Evolutionary conservation across 768 basidiomycete genomes (phyloP).

Genomic region (Boletus rubropictus): DNA sequence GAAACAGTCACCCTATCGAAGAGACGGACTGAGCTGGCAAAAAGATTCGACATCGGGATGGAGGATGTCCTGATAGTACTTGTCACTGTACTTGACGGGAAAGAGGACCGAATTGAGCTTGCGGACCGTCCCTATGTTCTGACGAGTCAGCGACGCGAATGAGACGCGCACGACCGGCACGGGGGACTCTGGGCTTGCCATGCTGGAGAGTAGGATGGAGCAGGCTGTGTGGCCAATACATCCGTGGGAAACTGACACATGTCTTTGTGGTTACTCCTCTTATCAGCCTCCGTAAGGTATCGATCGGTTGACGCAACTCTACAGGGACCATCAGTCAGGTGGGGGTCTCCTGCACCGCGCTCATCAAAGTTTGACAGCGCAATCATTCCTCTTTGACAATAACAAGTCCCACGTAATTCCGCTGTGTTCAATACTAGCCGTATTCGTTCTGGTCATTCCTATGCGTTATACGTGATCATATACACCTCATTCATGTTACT

Average conservation of each 20-base stretch:
- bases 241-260: slow-evolving; percentile 23
- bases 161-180: slow-evolving; percentile 42
- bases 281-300: slow-evolving; percentile 22
- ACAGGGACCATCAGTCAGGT: slow-evolving; percentile 25
- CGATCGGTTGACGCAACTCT: slow-evolving; percentile 14
- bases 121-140: slow-evolving; percentile 71
- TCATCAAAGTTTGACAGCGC: slow-evolving; percentile 28
- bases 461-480: not conserved
- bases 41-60: slow-evolving; percentile 76
- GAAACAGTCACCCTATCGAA: slow-evolving; percentile 10
- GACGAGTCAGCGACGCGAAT: slow-evolving; percentile 68
- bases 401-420: slow-evolving; percentile 23
- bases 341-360: slow-evolving; percentile 8
- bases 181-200: slow-evolving; percentile 21
- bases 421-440: slow-evolving; percentile 6
- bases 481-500: too few species aligned
- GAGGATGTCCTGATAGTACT: slow-evolving; percentile 79
- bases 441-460: slow-evolving; percentile 3
- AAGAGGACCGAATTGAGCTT: slow-evolving; percentile 74
- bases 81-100: slow-evolving; percentile 84
- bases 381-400: slow-evolving; percentile 17
- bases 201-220: slow-evolving; percentile 4
- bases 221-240: slow-evolving; percentile 14
- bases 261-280: slow-evolving; percentile 17
- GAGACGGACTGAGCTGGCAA: slow-evolving; percentile 76